Evolutionary conservation across 371 early-diverging fungal genomes (phyloP).

Genomic region (Mucor irregularis): DNA sequence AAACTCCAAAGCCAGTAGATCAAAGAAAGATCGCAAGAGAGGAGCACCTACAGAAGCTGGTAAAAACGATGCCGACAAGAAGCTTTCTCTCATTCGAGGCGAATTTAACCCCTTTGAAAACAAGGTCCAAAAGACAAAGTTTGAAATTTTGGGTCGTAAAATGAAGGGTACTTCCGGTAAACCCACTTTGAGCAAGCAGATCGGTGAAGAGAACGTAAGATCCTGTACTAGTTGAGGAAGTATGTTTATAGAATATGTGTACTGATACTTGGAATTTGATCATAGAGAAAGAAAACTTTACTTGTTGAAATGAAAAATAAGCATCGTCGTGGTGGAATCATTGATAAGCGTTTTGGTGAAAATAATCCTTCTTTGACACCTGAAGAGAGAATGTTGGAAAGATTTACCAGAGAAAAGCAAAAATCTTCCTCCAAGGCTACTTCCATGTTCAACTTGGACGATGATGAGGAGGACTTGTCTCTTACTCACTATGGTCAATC

Average conservation of each 20-base stretch:
- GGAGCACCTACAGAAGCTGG: slow-evolving; percentile 58
- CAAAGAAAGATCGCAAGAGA: slow-evolving; percentile 66
- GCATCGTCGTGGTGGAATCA: slow-evolving; percentile 73
- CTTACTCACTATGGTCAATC: slow-evolving; percentile 94
- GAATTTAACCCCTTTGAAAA: slow-evolving; percentile 90
- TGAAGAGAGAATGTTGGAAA: slow-evolving; percentile 94
- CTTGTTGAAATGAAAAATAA: slow-evolving; percentile 73
- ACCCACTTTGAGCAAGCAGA: slow-evolving; percentile 79
- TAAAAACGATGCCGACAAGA: slow-evolving; percentile 54
- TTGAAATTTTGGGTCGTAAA: slow-evolving; percentile 86
- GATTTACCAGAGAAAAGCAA: slow-evolving; percentile 89
- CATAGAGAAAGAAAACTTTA: slow-evolving; percentile 81
- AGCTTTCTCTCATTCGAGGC: slow-evolving; percentile 55
- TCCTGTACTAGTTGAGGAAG: too few relatives aligned
- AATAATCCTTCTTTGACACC: slow-evolving; percentile 82
- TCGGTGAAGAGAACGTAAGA: slow-evolving; percentile 79
- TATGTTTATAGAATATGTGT: background rate
- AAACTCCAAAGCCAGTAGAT: slow-evolving; percentile 56
- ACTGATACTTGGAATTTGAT: background rate
- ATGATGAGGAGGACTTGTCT: slow-evolving; percentile 55
- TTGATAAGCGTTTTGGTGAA: slow-evolving; percentile 96
- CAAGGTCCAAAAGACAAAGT: slow-evolving; percentile 75
- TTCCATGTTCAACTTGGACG: slow-evolving; percentile 82
- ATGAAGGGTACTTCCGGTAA: slow-evolving; percentile 82
- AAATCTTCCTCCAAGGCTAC: slow-evolving; percentile 34